phyloP scores from a whole-genome alignment of 306 rosid species.

The Rosa persica region DNA sequence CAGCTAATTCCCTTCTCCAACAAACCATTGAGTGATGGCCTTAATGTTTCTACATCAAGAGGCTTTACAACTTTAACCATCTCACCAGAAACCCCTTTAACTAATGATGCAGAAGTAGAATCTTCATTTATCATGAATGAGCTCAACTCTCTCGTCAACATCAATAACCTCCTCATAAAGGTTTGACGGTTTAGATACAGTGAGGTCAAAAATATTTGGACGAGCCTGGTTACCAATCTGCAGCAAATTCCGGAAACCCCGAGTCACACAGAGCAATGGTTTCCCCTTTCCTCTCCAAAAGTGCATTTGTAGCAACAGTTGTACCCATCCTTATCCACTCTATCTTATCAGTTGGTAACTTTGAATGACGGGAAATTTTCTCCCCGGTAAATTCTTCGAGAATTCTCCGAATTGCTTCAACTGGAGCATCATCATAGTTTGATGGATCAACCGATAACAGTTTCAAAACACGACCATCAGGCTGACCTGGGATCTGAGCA shows the following conservation, averaged over 20 bases:
- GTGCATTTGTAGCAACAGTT: slow-evolving; percentile 95
- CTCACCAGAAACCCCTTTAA: slow-evolving; percentile 88
- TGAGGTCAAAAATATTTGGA: slow-evolving; percentile 81
- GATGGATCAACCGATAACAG: slow-evolving; percentile 88
- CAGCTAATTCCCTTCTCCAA: slow-evolving; percentile 71
- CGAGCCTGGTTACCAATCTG: slow-evolving; percentile 98
- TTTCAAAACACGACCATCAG: slow-evolving; percentile 74
- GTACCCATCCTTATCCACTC: slow-evolving; percentile 99
- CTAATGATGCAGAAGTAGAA: slow-evolving; percentile 31
- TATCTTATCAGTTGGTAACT: slow-evolving; percentile 78
- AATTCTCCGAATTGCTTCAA: slow-evolving; percentile 83
- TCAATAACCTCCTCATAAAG: slow-evolving; percentile 84
- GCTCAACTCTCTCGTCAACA: slow-evolving; percentile 83
- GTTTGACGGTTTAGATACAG: slow-evolving; percentile 79
- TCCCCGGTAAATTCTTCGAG: slow-evolving; percentile 62
- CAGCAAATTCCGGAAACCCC: slow-evolving; percentile 80
- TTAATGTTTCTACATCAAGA: slow-evolving; percentile 56
- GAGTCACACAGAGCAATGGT: slow-evolving; percentile 91
- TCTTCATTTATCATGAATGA: slow-evolving; percentile 45
- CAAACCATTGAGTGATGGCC: slow-evolving; percentile 51
- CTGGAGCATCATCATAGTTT: slow-evolving; percentile 91
- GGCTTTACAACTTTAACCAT: slow-evolving; percentile 72
- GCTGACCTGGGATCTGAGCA: slow-evolving; percentile 75
- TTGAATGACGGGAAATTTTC: slow-evolving; percentile 53
- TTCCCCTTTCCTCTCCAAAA: slow-evolving; percentile 85